A percentile compares a stretch with the other conserved stretches of the same genome.
Conservation (phyloP, 2,329 filamentous ascomycete genomes). For the Ramularia collo-cygni region DNA sequence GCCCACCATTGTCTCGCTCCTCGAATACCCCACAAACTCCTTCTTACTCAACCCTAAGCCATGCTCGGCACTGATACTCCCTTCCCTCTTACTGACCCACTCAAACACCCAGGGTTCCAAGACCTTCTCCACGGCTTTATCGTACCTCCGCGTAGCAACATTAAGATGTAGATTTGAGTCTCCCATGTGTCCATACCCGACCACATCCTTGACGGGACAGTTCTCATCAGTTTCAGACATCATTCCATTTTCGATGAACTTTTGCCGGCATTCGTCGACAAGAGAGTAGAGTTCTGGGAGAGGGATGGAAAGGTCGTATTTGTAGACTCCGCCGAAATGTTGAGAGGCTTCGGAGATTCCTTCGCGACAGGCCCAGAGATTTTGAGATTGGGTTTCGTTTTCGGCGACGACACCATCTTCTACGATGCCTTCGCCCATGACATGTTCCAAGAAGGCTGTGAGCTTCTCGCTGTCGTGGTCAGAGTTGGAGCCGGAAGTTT, state of each 20-base stretch:
- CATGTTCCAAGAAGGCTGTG: constrained; percentile 79
- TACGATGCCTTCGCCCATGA: constrained; percentile 83
- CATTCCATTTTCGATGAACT: constrained; percentile 66
- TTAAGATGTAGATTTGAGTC: constrained; percentile 95
- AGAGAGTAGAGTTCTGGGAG: constrained; percentile 78
- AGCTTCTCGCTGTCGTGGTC: constrained; percentile 93
- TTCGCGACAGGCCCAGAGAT: constrained; percentile 89
- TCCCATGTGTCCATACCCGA: constrained; percentile 97
- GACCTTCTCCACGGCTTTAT: constrained; percentile 75
- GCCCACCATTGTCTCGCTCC: constrained; percentile 75
- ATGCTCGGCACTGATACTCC: constrained; percentile 96
- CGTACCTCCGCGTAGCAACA: constrained; percentile 72
- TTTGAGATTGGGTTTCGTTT: constrained; percentile 80
- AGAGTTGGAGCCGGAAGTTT: constrained; percentile 89
- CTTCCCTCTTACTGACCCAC: constrained; percentile 82
- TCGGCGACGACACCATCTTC: constrained; percentile 86
- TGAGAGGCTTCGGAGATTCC: constrained; percentile 83
- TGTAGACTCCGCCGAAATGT: constrained; percentile 93
- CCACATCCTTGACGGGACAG: constrained; percentile 77
- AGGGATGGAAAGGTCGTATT: constrained; percentile 96
- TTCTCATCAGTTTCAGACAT: constrained; percentile 64
- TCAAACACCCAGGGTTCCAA: constrained; percentile 96
- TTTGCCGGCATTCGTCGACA: constrained; percentile 74
- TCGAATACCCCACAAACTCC: constrained; percentile 87
- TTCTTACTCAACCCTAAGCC: constrained; percentile 93